Percentiles rank a stretch among this genome's conserved stretches.
Evolutionary conservation across 805 yeast genomes (phyloP).

Genomic region (Phaffomyces opuntiae): DNA sequence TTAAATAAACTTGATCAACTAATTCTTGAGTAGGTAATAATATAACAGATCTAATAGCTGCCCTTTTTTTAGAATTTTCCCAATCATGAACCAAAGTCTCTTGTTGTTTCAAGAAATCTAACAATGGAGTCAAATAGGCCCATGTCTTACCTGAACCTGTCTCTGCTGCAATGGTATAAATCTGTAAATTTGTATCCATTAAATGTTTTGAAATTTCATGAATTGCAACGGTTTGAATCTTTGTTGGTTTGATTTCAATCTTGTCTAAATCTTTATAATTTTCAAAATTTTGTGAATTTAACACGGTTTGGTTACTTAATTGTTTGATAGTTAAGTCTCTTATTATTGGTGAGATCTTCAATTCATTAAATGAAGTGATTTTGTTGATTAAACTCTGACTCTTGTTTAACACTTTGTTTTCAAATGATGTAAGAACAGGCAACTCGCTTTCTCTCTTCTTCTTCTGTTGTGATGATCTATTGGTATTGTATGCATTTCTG

Average conservation of each 20-base stretch:
- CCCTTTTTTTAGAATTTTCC: conserved; percentile 26
- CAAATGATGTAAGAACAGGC: conserved; percentile 20
- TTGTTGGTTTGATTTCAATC: conserved; percentile 46
- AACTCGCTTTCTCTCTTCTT: conserved; percentile 8
- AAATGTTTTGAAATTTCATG: conserved; percentile 26
- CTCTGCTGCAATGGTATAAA: conserved; percentile 85
- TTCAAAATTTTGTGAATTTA: conserved; percentile 24
- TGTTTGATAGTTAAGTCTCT: conserved; percentile 52
- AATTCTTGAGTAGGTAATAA: conserved; percentile 87
- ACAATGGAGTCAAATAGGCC: conserved; percentile 75
- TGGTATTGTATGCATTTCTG: not conserved
- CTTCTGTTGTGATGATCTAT: not conserved
- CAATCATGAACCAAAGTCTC: conserved; percentile 28
- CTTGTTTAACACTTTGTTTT: conserved; percentile 26
- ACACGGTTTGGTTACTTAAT: conserved; percentile 39
- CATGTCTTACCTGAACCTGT: conserved; percentile 97
- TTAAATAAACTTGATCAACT: conserved; percentile 65
- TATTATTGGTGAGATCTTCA: conserved; percentile 61
- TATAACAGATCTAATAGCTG: conserved; percentile 62
- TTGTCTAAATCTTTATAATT: conserved; percentile 10
- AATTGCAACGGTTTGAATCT: conserved; percentile 76
- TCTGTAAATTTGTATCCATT: conserved; percentile 38
- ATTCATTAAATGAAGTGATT: conserved; percentile 56
- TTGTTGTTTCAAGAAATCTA: conserved; percentile 60
- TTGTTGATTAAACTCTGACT: conserved; percentile 39